Percentiles rank a stretch among this genome's conserved stretches.
phyloP scores from a whole-genome alignment of 1,139 yeast genomes.

The Yamadazyma friedrichii region DNA sequence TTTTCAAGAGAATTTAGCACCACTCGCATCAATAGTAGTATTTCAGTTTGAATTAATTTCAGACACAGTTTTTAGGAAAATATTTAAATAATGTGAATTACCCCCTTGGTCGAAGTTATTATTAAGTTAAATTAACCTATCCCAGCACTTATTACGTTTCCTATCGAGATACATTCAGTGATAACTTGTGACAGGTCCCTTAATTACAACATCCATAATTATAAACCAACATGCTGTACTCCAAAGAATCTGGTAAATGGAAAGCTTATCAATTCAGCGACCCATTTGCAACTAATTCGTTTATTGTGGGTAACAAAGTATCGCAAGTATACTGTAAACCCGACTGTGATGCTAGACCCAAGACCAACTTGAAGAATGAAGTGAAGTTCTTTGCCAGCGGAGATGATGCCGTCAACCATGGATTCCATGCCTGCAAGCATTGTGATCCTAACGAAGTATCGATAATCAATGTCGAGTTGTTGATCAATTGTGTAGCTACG shows the following conservation, averaged over 20 bases:
- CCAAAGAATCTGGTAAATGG: slow-evolving; percentile 53
- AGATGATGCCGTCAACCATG: slow-evolving; percentile 43
- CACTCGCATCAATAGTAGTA: too few species aligned
- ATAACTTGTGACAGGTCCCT: too few species aligned
- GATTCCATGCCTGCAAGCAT: slow-evolving; percentile 50
- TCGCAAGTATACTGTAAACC: slow-evolving; percentile 58
- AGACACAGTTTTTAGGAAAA: too few species aligned
- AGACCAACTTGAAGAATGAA: slow-evolving; percentile 42
- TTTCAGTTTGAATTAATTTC: too few species aligned
- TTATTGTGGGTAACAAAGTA: slow-evolving; percentile 49
- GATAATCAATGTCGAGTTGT: slow-evolving; percentile 50
- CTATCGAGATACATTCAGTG: too few species aligned
- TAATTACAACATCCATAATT: too few species aligned
- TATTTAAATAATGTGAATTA: too few species aligned
- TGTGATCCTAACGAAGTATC: slow-evolving; percentile 48
- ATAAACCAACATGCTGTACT: slow-evolving; percentile 32
- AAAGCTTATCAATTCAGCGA: slow-evolving; percentile 66
- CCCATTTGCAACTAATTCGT: slow-evolving; percentile 62
- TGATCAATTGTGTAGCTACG: slow-evolving; percentile 55
- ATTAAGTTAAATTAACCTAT: neutral
- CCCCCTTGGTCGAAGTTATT: too few species aligned
- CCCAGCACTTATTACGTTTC: too few species aligned
- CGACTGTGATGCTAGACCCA: slow-evolving; percentile 58
- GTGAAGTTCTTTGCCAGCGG: slow-evolving; percentile 41
- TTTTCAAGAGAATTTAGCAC: too few species aligned